Evolutionary conservation across 1,139 yeast species (phyloP).

Genomic region (Lodderomyces metapsilosis): DNA sequence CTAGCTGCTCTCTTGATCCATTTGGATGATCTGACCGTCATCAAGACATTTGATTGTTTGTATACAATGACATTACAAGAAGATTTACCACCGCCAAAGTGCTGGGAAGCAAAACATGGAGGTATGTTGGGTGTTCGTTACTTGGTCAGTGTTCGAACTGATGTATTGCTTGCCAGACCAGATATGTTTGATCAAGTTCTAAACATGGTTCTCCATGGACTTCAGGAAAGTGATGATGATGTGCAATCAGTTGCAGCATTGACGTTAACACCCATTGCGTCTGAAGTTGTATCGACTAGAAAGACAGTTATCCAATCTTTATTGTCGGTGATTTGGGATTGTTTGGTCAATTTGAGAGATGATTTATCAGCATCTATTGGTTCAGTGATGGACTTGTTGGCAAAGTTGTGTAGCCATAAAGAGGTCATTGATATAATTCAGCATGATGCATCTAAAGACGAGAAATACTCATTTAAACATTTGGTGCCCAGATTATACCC

Average conservation of each 20-base stretch:
- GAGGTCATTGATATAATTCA: conserved; percentile 74
- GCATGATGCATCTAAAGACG: conserved; percentile 53
- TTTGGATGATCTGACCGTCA: conserved; percentile 51
- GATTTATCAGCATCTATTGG: conserved; percentile 95
- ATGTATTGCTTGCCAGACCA: conserved; percentile 59
- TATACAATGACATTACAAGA: conserved; percentile 74
- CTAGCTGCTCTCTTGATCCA: conserved; percentile 84
- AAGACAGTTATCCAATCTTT: conserved; percentile 61
- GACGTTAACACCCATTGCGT: conserved; percentile 85
- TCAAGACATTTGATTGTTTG: conserved; percentile 64
- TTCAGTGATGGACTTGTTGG: conserved; percentile 90
- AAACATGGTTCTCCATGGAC: conserved; percentile 82
- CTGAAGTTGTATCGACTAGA: conserved; percentile 71
- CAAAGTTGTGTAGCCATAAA: conserved; percentile 80
- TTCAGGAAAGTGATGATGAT: conserved; percentile 86
- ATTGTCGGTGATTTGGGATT: conserved; percentile 82
- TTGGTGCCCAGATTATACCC: conserved; percentile 93
- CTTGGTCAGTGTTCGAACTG: conserved; percentile 86
- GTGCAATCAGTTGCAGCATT: conserved; percentile 98
- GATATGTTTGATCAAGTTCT: conserved; percentile 70
- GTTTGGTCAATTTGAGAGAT: conserved; percentile 79
- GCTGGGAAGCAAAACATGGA: conserved; percentile 99
- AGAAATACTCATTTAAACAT: conserved; percentile 57
- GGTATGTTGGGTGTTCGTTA: conserved; percentile 94
- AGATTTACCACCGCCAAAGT: conserved; percentile 32